Base-by-base conservation (phyloP, 176 grass and related monocot genomes). In the Zoysia pacifica region DNA sequence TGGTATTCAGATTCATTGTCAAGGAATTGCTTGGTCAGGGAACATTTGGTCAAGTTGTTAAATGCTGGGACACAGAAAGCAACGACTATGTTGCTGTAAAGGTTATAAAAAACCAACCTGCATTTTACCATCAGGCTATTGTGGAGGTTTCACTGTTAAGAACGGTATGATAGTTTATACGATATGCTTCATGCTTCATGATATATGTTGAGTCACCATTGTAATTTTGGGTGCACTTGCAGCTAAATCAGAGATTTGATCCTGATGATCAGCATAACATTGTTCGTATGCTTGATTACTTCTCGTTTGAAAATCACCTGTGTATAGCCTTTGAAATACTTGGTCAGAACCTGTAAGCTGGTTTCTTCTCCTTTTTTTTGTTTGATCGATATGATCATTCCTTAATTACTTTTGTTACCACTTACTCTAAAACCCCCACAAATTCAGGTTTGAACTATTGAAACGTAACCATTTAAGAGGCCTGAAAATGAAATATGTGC, bases 291-390 rank as follows among this genome's bases (percentile, higher is more conserved):
- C 88, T 99, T 82, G 97, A 99, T 79, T 93, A 84, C 88, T 86
- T 99, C 51, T 68, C 81, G 41, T 93, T 85, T 79, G 83, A 99
- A 79, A 87, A 86, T 80, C 97, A 99, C 80, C 77, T 99, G 73
- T 96, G 97, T 63, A 99, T 99, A 86, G 88, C 90, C 16, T 99
- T 99, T 77, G 97, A 99, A 92, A 93, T 99, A 90, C 93, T 99
- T 54, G 97, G 97, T 75, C 82, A 89, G 86, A 99, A 99, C 78
- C 49, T 99, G 97, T 99, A 90, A 93, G 97, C 38, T 82, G 41
- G 60, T 59, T 67, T 15, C 56, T 60, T 7, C n/a, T 68, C 40
- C n/a, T 79, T 18, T 18, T 41, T 62, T 50, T 11, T 49, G 76
- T 64, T 67, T 71, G 7, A 4, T 45, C 19, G 41, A 19, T 39